phyloP scores from a whole-genome alignment of 2,329 filamentous ascomycete genomes.

The Elsinoe australis region DNA sequence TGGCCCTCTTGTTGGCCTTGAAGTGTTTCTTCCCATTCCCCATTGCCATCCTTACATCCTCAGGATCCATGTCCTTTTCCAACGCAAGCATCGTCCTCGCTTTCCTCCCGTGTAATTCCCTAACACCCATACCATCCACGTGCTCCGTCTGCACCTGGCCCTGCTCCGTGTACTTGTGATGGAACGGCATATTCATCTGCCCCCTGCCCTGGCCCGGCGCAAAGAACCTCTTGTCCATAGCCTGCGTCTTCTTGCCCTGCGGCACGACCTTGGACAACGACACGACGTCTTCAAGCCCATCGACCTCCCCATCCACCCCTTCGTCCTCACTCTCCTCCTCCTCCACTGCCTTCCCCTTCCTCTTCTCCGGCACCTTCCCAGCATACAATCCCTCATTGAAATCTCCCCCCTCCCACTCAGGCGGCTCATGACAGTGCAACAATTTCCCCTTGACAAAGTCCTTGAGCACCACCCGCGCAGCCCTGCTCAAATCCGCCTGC shows the following conservation, averaged over 20 bases:
- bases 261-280: slow-evolving; percentile 26
- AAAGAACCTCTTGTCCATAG: slow-evolving; percentile 87
- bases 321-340: slow-evolving; percentile 28
- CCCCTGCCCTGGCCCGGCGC: slow-evolving; percentile 53
- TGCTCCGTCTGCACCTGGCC: slow-evolving; percentile 41
- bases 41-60: slow-evolving; percentile 32
- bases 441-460: slow-evolving; percentile 97
- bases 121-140: slow-evolving; percentile 39
- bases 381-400: slow-evolving; percentile 93
- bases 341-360: slow-evolving; percentile 60
- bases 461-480: slow-evolving; percentile 82
- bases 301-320: slow-evolving; percentile 24
- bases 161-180: slow-evolving; percentile 79
- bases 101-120: slow-evolving; percentile 75
- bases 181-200: slow-evolving; percentile 73
- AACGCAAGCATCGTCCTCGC: slow-evolving; percentile 70
- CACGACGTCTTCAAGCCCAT: slow-evolving; percentile 43
- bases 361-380: slow-evolving; percentile 71
- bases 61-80: slow-evolving; percentile 76
- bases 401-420: slow-evolving; percentile 58
- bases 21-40: slow-evolving; percentile 82
- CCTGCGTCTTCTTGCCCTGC: slow-evolving; percentile 64
- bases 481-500: slow-evolving; percentile 86
- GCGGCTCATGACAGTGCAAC: slow-evolving; percentile 83
- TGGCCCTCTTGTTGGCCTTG: slow-evolving; percentile 60